Evolutionary conservation across 805 yeast species (phyloP).

Genomic region (Wickerhamomyces xylosicus): DNA sequence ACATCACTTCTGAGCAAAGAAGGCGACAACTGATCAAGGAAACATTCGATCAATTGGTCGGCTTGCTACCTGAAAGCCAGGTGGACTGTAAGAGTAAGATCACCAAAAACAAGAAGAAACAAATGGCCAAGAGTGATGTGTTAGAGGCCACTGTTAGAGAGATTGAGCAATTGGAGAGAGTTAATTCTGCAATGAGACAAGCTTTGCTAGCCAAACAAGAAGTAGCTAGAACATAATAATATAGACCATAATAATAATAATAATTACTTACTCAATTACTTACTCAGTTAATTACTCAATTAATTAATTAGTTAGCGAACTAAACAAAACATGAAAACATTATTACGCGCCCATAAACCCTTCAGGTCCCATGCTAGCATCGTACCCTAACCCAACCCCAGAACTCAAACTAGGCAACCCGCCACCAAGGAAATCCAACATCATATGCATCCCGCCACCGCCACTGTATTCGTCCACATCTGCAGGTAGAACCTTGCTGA

Average conservation of each 20-base stretch:
- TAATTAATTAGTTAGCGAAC: no score
- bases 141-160: slow-evolving; percentile 15
- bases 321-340: slow-evolving; percentile 2
- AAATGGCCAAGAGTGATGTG: slow-evolving; percentile 13
- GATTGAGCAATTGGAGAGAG: slow-evolving; percentile 7
- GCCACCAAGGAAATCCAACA: slow-evolving; percentile 80
- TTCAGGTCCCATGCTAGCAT: slow-evolving; percentile 22
- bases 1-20: slow-evolving; percentile 18
- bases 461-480: slow-evolving; percentile 89
- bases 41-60: slow-evolving; percentile 13
- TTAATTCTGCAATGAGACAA: no score
- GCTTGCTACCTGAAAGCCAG: slow-evolving; percentile 8
- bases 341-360: slow-evolving; percentile 21
- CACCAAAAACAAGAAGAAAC: slow-evolving; percentile 9
- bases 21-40: slow-evolving; percentile 17
- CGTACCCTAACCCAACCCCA: not conserved
- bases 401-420: slow-evolving; percentile 39
- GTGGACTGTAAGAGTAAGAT: not conserved
- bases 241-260: no score
- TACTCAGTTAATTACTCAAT: no score
- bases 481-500: slow-evolving; percentile 76
- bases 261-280: no score
- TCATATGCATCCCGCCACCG: slow-evolving; percentile 88
- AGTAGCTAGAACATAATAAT: no score
- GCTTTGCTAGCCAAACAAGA: no score